Base-by-base conservation (phyloP, 2,329 filamentous ascomycete genomes). In the Aspergillus sojae region DNA sequence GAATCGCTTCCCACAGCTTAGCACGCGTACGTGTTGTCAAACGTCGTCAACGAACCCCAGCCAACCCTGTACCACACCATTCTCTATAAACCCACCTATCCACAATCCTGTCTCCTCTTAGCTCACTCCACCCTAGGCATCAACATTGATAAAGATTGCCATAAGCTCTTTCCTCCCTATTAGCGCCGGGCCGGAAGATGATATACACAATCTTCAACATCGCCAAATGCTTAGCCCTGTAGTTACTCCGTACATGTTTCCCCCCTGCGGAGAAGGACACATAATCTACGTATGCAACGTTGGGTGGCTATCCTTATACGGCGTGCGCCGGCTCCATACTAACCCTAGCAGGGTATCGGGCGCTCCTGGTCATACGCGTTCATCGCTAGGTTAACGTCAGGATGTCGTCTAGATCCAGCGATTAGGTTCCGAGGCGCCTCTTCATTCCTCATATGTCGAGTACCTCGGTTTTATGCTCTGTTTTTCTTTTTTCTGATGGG, bases 1-100 rank as follows among this genome's bases (percentile, higher is more conserved):
- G 41, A 19, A 39, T 58, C 56, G 48, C 16, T n/a, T 32, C 23
- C 41, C 56, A 48, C 28, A 58, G 56, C 26, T 30, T 52, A 59
- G 32, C 39, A 59, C 28, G 57, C 32, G 57, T 63, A 60, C 61
- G 61, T 60, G 57, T 63, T 60, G 57, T 56, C 57, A 43, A 64
- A 62, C 55, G 60, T 58, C 56, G 60, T 50, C 53, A 48, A 50
- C 48, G 16, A 30, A 52, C 58, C 34, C 58, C 34, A 60, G 50
- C 39, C 16, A 53, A 39, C 48, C 28, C 48, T 43, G 26, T 45
- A 21, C 48, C 36, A 45, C 45, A 52, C 26, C 48, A 34, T 59
- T 36, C 39, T 48, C 21, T 48, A n/a, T 28, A 39, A 55, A 55
- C 11, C 32, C 52, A 55, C 34, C 34, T 39, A 55, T 39, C 21